Evolutionary conservation across 1,284 basidiomycete genomes (phyloP).

Genomic region (Porogramme epimiltina): DNA sequence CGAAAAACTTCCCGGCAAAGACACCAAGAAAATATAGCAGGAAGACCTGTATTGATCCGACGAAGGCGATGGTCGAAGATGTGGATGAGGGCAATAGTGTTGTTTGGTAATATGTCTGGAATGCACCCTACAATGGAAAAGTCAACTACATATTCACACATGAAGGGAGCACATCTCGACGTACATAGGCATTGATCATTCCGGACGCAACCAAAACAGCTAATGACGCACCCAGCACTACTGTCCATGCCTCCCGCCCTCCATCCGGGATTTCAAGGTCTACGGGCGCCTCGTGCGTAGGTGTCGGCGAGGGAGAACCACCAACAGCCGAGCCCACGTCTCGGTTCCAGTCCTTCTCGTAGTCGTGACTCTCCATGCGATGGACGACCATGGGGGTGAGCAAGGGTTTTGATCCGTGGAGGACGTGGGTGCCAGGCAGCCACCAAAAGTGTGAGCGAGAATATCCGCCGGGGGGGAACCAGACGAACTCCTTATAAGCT

Average conservation of each 20-base stretch:
- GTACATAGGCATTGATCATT: conserved; percentile 34
- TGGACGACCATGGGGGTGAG: too few relatives aligned
- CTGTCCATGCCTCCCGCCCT: conserved; percentile 33
- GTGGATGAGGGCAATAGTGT: conserved; percentile 37
- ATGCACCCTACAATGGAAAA: conserved; percentile 32
- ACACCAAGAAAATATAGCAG: conserved; percentile 37
- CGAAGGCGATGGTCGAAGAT: conserved; percentile 42
- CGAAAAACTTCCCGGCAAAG: conserved; percentile 37
- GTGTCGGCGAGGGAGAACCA: too few relatives aligned
- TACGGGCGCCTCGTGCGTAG: too few relatives aligned
- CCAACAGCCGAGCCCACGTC: too few relatives aligned
- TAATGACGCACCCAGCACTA: conserved; percentile 31
- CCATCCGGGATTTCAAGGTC: conserved; percentile 37
- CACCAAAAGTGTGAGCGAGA: too few relatives aligned
- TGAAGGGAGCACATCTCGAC: too few relatives aligned
- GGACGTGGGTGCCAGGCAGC: too few relatives aligned
- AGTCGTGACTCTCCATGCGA: too few relatives aligned
- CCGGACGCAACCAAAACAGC: conserved; percentile 37
- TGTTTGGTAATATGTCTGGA: conserved; percentile 42
- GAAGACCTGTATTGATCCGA: conserved; percentile 45
- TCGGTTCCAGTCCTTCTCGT: too few relatives aligned
- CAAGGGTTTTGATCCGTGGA: too few relatives aligned
- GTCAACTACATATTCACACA: conserved; percentile 26
- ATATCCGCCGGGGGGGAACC: too few relatives aligned
- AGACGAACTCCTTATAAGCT: too few relatives aligned